Base-by-base conservation (phyloP, 225 moss, liverwort and hornwort genomes). In the Bryoerythrophyllum caledonicum region DNA sequence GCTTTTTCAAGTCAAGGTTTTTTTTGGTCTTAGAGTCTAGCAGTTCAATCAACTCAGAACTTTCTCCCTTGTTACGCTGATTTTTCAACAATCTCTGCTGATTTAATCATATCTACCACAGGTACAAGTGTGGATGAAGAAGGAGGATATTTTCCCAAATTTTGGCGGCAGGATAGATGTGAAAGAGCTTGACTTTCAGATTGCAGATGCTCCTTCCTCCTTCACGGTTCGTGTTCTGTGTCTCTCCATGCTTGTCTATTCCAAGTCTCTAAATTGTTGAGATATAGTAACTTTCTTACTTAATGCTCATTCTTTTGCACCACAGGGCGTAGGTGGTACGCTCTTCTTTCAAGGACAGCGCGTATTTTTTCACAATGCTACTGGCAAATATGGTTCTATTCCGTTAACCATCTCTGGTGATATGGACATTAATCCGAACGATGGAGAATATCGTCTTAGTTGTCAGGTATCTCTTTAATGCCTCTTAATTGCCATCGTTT, bases 361-460 rank as follows among this genome's bases (percentile, higher is more conserved):
- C 74, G 76, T 99, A 53, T 99, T 99, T 82, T 99, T 99, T 37
- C 99, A 99, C 75, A 93, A 93, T 68, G 88, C 93, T 44, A 93
- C 91, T 72, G 99, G 99, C 52, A 86, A 81, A 73, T 99, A 99
- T 72, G 99, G 99, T 56, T 89, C 91, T 78, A 91, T 95, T 21
- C 99, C 95, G 17, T 82, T 99, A 79, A 93, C 91, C 79, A 87
- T 99, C 59, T 99, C 99, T 82, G 99, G 99, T 73, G 99, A 99
- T 72, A 91, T 99, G 89, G 99, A 99, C 83, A 81, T 99, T 75
- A 95, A 92, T 74, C 99, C 95, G 15, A 89, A 92, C 78, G 93
- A 93, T 69, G 99, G 99, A 78, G 99, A 99, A 73, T 99, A 95
- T 85, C 99, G 99, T 65, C 93, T 99, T 70, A 99, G 99, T 85